Conservation (phyloP, 345 rosid genomes). For the Corchorus olitorius region DNA sequence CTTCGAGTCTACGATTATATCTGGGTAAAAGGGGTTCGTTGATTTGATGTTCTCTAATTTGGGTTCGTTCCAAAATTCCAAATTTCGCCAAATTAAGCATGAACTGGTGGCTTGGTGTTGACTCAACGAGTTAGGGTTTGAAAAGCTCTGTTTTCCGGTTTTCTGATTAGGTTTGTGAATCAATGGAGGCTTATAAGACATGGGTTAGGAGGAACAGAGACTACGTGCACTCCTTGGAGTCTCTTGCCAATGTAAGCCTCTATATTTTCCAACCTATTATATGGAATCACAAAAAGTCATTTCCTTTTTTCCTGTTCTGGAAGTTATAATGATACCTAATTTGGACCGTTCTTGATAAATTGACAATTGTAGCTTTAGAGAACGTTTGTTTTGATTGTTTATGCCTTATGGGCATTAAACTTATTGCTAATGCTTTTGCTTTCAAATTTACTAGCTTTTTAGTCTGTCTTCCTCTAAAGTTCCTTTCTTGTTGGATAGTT, state of each 20-base stretch:
- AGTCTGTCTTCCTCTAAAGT: background rate
- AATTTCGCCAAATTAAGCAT: background rate
- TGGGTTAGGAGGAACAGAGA: constrained; percentile 92
- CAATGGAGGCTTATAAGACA: constrained; percentile 85
- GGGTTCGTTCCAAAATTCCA: constrained; percentile 20
- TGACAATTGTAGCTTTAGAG: background rate
- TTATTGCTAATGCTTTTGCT: background rate
- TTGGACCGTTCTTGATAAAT: background rate
- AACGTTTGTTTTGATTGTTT: background rate
- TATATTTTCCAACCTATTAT: background rate
- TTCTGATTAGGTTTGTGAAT: constrained; percentile 25
- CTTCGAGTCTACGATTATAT: background rate
- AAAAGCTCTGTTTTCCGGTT: background rate
- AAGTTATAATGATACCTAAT: background rate
- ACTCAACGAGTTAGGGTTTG: constrained; percentile 15
- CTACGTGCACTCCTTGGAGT: constrained; percentile 83
- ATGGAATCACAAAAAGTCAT: background rate
- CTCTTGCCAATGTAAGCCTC: constrained; percentile 84
- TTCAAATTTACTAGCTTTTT: background rate
- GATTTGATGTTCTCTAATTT: constrained; percentile 4
- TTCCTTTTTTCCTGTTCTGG: background rate
- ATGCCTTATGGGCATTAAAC: constrained; percentile 1
- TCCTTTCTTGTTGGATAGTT: constrained; percentile 2
- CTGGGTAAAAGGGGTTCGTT: background rate
- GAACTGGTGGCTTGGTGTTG: background rate